These are phyloP conservation scores for Candida albicans DNA, from an alignment of 1,139 yeast species.

Conservation along the genomic window DNA sequence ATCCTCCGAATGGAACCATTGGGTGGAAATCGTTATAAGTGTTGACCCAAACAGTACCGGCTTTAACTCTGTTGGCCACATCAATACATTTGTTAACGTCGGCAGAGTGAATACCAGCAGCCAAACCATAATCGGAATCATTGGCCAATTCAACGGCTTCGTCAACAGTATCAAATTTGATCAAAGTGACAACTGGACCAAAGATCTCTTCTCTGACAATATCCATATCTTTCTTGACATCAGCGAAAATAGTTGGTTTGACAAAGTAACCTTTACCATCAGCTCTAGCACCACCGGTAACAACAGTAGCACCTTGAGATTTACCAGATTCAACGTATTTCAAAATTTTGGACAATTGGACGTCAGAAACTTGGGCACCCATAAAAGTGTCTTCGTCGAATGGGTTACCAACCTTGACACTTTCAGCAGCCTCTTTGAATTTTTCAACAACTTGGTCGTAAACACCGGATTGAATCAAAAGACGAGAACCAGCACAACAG, in stretches of 20 bases:
- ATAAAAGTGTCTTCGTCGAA: conserved; percentile 69
- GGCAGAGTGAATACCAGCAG: conserved; percentile 76
- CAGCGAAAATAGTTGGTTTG: conserved; percentile 77
- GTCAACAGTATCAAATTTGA: conserved; percentile 70
- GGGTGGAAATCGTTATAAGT: conserved; percentile 83
- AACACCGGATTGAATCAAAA: conserved; percentile 72
- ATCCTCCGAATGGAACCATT: conserved; percentile 85
- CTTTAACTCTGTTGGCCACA: conserved; percentile 65
- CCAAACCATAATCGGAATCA: conserved; percentile 76
- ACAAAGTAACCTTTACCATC: conserved; percentile 73
- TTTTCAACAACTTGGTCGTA: conserved; percentile 65
- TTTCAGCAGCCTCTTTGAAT: conserved; percentile 61
- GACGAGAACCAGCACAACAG: conserved; percentile 85
- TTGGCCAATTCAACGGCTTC: conserved; percentile 72
- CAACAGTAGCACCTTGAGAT: conserved; percentile 69
- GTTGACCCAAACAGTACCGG: conserved; percentile 87
- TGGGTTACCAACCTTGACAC: conserved; percentile 69
- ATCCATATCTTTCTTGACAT: conserved; percentile 64
- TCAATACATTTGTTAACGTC: conserved; percentile 67
- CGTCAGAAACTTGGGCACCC: conserved; percentile 83
- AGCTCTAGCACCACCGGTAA: conserved; percentile 76
- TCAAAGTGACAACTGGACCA: conserved; percentile 79
- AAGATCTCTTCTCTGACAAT: conserved; percentile 83
- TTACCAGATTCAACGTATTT: conserved; percentile 72
- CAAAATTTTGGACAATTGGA: conserved; percentile 74